Conservation (phyloP, 192 early-diverging fungal genomes). For the Anaeromyces robustus region DNA sequence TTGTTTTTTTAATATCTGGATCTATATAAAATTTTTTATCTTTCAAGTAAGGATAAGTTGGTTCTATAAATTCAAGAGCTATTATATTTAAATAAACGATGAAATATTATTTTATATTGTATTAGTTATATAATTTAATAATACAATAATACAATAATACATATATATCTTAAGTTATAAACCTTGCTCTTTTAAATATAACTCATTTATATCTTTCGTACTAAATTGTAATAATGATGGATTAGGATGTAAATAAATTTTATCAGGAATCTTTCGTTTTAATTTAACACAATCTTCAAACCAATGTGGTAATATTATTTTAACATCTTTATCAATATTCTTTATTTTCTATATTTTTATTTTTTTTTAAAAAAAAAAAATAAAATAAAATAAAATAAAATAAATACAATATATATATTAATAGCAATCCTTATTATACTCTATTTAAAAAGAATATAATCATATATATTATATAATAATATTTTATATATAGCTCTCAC, state of each 20-base stretch:
- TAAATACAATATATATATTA: no score
- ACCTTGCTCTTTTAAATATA: background rate
- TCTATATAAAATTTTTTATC: background rate
- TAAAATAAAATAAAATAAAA: no score
- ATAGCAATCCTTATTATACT: no score
- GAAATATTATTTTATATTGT: no score
- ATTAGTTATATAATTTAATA: no score
- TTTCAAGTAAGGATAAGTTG: background rate
- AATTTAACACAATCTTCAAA: constrained; percentile 50
- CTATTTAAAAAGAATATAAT: no score
- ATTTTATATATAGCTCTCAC: background rate
- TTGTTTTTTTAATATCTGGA: background rate
- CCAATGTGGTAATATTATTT: constrained; percentile 54
- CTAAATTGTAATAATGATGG: background rate
- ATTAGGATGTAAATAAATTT: constrained; percentile 25
- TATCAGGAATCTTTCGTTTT: constrained; percentile 25
- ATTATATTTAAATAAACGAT: background rate
- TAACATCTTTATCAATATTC: constrained; percentile 28
- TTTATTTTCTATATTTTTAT: constrained; percentile 4
- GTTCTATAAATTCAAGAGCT: background rate
- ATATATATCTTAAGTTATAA: no score
- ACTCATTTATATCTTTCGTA: background rate
- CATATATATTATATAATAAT: no score
- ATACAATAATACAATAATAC: no score
- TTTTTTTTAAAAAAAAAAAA: no score